Evolutionary conservation across 441 rosid genomes (phyloP).

Genomic region (Aleurites moluccanus): DNA sequence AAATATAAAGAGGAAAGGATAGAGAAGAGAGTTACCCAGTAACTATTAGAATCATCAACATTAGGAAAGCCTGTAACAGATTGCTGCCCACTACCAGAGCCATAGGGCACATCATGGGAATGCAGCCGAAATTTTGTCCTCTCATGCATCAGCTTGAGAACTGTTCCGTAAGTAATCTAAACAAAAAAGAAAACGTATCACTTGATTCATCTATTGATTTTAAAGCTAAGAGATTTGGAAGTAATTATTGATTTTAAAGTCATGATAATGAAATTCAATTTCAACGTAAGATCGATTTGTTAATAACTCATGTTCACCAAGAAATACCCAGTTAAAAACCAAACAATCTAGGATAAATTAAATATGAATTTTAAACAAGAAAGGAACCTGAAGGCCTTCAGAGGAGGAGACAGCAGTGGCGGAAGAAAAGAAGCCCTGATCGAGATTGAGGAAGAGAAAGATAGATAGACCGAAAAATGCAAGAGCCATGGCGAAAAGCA

Average conservation of each 20-base stretch:
- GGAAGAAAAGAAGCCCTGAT: constrained; percentile 42
- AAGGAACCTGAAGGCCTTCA: constrained; percentile 68
- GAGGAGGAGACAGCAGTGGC: too few species aligned
- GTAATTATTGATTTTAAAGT: background rate
- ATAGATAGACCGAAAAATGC: constrained; percentile 66
- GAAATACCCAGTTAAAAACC: background rate
- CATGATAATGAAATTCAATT: background rate
- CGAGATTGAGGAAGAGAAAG: constrained; percentile 67
- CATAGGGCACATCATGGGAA: constrained; percentile 96
- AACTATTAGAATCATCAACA: constrained; percentile 90
- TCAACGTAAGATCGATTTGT: too few species aligned
- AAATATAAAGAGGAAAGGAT: background rate
- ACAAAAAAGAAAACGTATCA: background rate
- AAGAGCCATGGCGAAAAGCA: constrained; percentile 71
- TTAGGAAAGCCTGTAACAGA: constrained; percentile 83
- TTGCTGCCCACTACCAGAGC: constrained; percentile 98
- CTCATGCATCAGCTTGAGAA: constrained; percentile 90
- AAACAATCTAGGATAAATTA: too few species aligned
- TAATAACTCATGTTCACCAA: too few species aligned
- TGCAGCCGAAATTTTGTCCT: constrained; percentile 73
- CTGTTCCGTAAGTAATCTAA: constrained; percentile 85
- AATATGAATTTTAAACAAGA: too few species aligned
- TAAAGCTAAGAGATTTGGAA: background rate
- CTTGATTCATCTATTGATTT: background rate
- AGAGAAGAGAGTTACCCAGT: constrained; percentile 64